phyloP scores from a whole-genome alignment of 192 early-diverging fungal species.

The Gryganskiella cystojenkinii region DNA sequence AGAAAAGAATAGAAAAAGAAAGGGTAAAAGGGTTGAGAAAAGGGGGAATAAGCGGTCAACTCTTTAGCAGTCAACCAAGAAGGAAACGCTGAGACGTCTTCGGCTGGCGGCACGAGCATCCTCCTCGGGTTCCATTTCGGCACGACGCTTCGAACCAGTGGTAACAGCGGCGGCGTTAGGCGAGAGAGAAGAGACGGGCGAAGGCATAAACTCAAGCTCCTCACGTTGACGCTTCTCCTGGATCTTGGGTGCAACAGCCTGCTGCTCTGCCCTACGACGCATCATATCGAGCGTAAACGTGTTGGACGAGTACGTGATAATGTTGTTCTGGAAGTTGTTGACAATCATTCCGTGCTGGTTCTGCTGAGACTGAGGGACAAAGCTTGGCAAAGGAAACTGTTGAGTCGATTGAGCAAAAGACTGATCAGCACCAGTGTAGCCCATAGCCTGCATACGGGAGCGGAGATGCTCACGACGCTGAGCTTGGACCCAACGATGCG shows the following conservation, averaged over 20 bases:
- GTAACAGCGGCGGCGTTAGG: slow-evolving; percentile 12
- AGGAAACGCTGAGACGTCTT: slow-evolving; percentile 43
- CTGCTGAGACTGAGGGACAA: slow-evolving; percentile 22
- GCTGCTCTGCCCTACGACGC: slow-evolving; percentile 3
- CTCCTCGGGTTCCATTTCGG: slow-evolving; percentile 4
- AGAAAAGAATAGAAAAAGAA: slow-evolving; percentile 8
- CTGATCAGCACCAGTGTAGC: slow-evolving; percentile 14
- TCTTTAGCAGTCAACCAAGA: slow-evolving; percentile 43
- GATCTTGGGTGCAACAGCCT: background rate
- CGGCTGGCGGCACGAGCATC: slow-evolving; percentile 26
- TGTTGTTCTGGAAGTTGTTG: slow-evolving; percentile 39
- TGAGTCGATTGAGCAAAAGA: slow-evolving; percentile 1
- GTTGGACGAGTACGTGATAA: slow-evolving; percentile 22
- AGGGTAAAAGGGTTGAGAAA: background rate
- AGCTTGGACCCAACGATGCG: slow-evolving; percentile 47
- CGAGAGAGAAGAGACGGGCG: slow-evolving; percentile 35
- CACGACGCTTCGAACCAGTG: slow-evolving; percentile 32
- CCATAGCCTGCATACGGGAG: slow-evolving; percentile 38
- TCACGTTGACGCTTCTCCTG: background rate
- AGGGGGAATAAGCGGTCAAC: background rate
- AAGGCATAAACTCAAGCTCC: slow-evolving; percentile 13
- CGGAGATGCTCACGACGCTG: slow-evolving; percentile 45
- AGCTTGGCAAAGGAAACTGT: background rate
- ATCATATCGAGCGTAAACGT: slow-evolving; percentile 8
- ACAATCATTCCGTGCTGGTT: slow-evolving; percentile 16